Base-by-base conservation (phyloP, 345 rosid genomes). In the Populus simonii region DNA sequence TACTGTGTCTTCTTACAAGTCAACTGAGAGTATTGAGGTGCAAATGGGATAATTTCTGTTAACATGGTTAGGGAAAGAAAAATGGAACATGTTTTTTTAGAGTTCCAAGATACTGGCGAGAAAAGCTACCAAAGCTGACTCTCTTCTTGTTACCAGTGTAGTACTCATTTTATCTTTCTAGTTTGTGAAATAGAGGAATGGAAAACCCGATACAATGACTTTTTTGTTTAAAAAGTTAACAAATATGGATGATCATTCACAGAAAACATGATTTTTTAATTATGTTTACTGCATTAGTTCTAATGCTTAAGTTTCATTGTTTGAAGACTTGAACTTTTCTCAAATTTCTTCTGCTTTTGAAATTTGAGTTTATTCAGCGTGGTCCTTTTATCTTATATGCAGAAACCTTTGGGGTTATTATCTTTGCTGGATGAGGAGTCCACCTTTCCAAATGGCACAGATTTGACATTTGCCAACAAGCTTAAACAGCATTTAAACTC, bases 401-500 rank as follows among this genome's bases (percentile, higher is more conserved):
- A 96, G 99, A 96, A 92, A 82, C 99, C 99, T 27, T 70, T 96
- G 87, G 99, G 99, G 31, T 79, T 96, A 70, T 76, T 96, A 49
- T 96, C 99, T 71, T 88, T 96, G 86, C 82, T 96, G 78, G 96
- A 96, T 77, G 99, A 96, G 86, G 99, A 96, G 82, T 96, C 99
- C 75, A 93, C 93, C 53, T 93, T 96, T 79, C 99, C 99, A 53
- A 96, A 92, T 84, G 99, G 96, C 82, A 91, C 94, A 6, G 98
- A 96, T 83, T 81, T 93, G 88, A 93, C 98, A 61, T 90, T 96
- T 73, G 98, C 98, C 82, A 88, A 90, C 91, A 96, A 96, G 88
- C 93, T 96, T 29, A 92, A 93, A 88, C 92, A 89, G 87, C 99
- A 96, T 84, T 83, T 96, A 71, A 83, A 80, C 74, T 83, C 92